phyloP scores from a whole-genome alignment of 2,329 filamentous ascomycete genomes.

The Aspergillus pseudotamarii region DNA sequence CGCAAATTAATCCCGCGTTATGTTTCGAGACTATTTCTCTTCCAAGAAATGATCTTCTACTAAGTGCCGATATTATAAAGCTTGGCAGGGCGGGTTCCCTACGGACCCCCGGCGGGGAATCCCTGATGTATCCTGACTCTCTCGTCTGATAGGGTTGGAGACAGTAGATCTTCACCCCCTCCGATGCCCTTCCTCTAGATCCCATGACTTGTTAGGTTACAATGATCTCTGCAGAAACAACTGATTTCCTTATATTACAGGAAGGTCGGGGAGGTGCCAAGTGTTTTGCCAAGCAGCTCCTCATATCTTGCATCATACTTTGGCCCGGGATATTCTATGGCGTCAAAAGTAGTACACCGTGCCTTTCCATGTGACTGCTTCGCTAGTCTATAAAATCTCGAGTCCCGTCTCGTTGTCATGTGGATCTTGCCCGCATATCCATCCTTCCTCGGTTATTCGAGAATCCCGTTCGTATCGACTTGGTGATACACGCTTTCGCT shows the following conservation, averaged over 20 bases:
- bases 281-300: not conserved
- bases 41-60: not conserved
- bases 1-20: not conserved
- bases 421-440: not conserved
- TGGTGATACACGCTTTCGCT: not conserved
- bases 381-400: not conserved
- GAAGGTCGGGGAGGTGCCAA: not conserved
- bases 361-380: not conserved
- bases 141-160: not conserved
- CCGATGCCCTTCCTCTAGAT: not conserved
- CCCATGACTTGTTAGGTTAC: not conserved
- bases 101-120: not conserved
- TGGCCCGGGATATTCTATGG: not conserved
- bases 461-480: not conserved
- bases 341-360: not conserved
- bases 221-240: not conserved
- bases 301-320: not conserved
- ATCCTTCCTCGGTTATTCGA: not conserved
- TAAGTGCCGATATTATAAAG: not conserved
- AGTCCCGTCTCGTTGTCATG: too few relatives aligned
- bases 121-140: not conserved
- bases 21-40: not conserved
- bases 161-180: not conserved
- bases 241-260: too few relatives aligned
- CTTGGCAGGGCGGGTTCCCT: not conserved